Conservation (phyloP, 257 asterid species). For the Scutellaria barbata region DNA sequence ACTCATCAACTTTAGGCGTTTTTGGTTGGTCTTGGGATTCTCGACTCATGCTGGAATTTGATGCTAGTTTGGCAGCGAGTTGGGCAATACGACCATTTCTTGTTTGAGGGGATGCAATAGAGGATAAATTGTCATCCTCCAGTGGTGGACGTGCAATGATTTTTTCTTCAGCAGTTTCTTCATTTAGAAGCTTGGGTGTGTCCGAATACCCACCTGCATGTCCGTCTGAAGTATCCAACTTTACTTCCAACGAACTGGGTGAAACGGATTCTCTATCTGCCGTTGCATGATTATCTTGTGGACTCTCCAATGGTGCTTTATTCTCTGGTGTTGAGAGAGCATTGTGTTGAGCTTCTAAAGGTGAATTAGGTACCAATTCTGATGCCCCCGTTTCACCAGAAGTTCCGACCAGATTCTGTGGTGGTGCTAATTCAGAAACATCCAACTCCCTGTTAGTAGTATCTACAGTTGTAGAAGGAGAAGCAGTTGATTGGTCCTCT, state of each 20-base stretch:
- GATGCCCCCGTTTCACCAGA: slow-evolving; percentile 36
- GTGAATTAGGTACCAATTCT: slow-evolving; percentile 27
- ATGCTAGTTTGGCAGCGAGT: slow-evolving; percentile 41
- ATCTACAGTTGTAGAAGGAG: slow-evolving; percentile 37
- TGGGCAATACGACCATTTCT: slow-evolving; percentile 43
- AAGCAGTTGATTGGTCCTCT: slow-evolving; percentile 47
- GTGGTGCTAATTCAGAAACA: no score
- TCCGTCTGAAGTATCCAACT: slow-evolving; percentile 16
- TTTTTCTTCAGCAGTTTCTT: slow-evolving; percentile 26
- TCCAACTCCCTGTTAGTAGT: slow-evolving; percentile 37
- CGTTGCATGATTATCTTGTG: slow-evolving; percentile 29
- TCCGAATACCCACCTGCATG: slow-evolving; percentile 27
- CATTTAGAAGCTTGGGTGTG: slow-evolving; percentile 27
- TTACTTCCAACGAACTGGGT: slow-evolving; percentile 37
- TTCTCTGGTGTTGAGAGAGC: slow-evolving; percentile 32
- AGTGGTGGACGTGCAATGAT: no score
- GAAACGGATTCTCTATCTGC: slow-evolving; percentile 27
- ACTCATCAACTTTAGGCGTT: slow-evolving; percentile 32
- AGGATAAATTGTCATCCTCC: not conserved
- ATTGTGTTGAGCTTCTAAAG: slow-evolving; percentile 38
- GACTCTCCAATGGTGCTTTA: slow-evolving; percentile 32
- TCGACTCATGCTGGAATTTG: slow-evolving; percentile 28
- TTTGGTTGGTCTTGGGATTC: slow-evolving; percentile 36
- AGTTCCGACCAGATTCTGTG: slow-evolving; percentile 1
- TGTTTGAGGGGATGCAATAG: slow-evolving; percentile 42